phyloP scores from a whole-genome alignment of 345 rosid species.

The Clausena lansium region DNA sequence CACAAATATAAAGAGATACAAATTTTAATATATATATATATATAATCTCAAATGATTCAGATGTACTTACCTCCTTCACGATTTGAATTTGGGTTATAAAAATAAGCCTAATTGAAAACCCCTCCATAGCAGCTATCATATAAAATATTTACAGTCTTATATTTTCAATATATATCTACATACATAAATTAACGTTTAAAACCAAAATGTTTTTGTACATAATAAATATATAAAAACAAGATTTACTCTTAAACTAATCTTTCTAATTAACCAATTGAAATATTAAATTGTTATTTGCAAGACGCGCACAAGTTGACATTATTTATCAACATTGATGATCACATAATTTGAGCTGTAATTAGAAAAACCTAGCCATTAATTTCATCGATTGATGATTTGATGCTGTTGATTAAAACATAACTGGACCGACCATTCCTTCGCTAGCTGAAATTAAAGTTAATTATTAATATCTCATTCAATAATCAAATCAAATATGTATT shows the following conservation, averaged over 20 bases:
- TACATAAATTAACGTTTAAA: too few relatives aligned
- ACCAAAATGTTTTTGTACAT: too few relatives aligned
- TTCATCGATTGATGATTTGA: neutral
- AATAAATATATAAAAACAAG: too few relatives aligned
- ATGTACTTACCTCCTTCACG: too few relatives aligned
- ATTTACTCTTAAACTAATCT: neutral
- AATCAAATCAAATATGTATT: neutral
- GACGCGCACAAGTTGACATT: neutral
- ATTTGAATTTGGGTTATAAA: too few relatives aligned
- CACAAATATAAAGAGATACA: too few relatives aligned
- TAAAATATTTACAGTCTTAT: too few relatives aligned
- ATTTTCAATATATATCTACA: too few relatives aligned
- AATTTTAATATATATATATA: too few relatives aligned
- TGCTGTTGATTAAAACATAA: neutral
- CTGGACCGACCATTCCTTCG: conserved; percentile 2
- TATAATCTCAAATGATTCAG: too few relatives aligned
- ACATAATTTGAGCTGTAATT: neutral
- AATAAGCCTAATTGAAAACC: too few relatives aligned
- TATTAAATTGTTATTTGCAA: neutral
- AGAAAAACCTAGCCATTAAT: neutral
- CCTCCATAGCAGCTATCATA: too few relatives aligned
- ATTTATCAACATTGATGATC: neutral
- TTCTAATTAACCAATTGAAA: neutral
- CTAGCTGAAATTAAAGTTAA: neutral
- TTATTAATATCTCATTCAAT: neutral